A percentile compares a stretch with the other conserved stretches of the same genome.
These are phyloP conservation scores for Pseudogymnoascus sp. DNA, from an alignment of 2,329 filamentous ascomycete species.

Conservation along the genomic window DNA sequence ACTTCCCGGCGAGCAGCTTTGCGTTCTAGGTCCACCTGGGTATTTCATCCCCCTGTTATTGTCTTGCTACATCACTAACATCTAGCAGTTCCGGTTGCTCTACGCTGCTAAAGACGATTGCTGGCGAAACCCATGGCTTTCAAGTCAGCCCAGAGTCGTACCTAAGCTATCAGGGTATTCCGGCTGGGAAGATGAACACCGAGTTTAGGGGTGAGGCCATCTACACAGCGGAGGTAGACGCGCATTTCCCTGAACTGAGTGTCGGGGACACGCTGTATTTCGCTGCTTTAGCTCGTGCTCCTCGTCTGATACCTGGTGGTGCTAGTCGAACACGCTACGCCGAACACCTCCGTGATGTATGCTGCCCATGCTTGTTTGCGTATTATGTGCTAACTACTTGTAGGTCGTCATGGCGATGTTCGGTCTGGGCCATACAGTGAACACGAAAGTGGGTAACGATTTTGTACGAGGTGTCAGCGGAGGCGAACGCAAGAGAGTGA, in stretches of 20 bases:
- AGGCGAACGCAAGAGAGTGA: slow-evolving; percentile 52
- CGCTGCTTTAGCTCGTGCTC: slow-evolving; percentile 61
- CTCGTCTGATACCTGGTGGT: slow-evolving; percentile 50
- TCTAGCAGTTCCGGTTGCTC: slow-evolving; percentile 54
- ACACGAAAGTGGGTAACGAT: slow-evolving; percentile 48
- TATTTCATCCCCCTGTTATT: background rate
- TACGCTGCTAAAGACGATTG: slow-evolving; percentile 75
- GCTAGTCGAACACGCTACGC: slow-evolving; percentile 46
- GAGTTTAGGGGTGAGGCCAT: slow-evolving; percentile 77
- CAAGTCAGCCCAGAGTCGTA: slow-evolving; percentile 60
- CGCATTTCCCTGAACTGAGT: slow-evolving; percentile 68
- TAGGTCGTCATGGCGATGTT: slow-evolving; percentile 59
- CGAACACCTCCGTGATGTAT: slow-evolving; percentile 56
- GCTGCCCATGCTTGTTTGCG: background rate
- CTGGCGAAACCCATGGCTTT: slow-evolving; percentile 76
- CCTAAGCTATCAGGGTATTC: slow-evolving; percentile 69
- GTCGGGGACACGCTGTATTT: slow-evolving; percentile 75
- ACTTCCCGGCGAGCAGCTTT: slow-evolving; percentile 63
- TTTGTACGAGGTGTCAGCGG: slow-evolving; percentile 54
- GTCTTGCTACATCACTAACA: background rate
- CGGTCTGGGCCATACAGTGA: slow-evolving; percentile 54
- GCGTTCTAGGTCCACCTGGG: slow-evolving; percentile 63
- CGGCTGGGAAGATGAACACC: slow-evolving; percentile 60
- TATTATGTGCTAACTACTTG: background rate
- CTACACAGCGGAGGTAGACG: slow-evolving; percentile 77